phyloP scores from a whole-genome alignment of 176 grass and related monocot species.

The Avena eriantha region DNA sequence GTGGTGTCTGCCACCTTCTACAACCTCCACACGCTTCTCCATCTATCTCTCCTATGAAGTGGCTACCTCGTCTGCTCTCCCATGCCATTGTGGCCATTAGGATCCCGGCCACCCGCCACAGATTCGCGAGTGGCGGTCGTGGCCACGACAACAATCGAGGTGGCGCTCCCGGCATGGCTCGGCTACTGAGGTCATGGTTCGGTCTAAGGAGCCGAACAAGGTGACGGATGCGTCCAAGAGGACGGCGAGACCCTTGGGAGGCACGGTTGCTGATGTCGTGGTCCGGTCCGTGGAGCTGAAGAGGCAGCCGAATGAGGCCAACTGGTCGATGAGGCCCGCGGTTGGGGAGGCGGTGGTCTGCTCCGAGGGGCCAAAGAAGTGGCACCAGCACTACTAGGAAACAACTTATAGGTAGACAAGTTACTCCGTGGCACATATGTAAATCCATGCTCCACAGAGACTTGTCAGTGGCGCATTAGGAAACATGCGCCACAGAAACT shows the following conservation, averaged over 20 bases:
- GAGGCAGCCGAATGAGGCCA: slow-evolving; percentile 31
- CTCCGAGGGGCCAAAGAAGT: slow-evolving; percentile 36
- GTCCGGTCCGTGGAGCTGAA: slow-evolving; percentile 34
- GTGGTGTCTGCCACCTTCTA: neutral
- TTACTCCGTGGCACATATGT: too few species aligned
- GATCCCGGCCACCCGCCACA: neutral
- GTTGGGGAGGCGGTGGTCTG: neutral
- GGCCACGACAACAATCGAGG: too few species aligned
- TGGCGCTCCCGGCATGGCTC: neutral
- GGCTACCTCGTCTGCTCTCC: slow-evolving; percentile 43
- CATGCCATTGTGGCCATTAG: neutral
- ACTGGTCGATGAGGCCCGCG: neutral
- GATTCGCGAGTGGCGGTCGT: slow-evolving; percentile 52
- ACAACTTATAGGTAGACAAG: too few species aligned
- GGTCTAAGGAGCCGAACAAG: neutral
- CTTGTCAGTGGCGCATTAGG: too few species aligned
- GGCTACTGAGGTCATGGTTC: slow-evolving; percentile 7
- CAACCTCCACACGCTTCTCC: neutral
- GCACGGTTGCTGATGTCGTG: slow-evolving; percentile 47
- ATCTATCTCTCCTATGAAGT: slow-evolving; percentile 38
- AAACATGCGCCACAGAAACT: too few species aligned
- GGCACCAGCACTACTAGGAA: too few species aligned
- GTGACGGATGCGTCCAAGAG: too few species aligned
- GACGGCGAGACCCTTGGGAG: neutral
- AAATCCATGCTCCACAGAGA: too few species aligned